Conservation (phyloP, 495 filamentous ascomycete genomes). For the Neurospora sp. region DNA sequence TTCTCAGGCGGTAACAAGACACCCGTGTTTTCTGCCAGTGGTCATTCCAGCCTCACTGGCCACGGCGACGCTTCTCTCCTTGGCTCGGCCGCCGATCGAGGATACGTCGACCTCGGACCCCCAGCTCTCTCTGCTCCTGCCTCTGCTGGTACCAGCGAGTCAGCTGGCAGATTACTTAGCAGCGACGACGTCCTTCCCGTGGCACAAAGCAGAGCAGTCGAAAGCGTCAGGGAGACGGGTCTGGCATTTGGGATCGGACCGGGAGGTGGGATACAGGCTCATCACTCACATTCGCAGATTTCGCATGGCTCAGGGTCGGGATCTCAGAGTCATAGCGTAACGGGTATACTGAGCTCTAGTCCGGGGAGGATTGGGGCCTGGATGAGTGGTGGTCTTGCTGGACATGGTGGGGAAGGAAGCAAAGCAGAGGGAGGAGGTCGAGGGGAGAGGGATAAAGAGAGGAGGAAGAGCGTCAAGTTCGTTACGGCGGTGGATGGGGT, state of each 20-base stretch:
- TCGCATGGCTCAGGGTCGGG: background rate
- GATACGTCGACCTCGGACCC: background rate
- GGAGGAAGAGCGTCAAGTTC: constrained; percentile 48
- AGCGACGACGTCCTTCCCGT: constrained; percentile 12
- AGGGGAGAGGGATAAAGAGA: constrained; percentile 28
- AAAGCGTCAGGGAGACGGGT: constrained; percentile 33
- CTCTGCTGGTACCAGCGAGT: constrained; percentile 1
- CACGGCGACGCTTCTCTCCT: background rate
- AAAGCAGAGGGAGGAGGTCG: constrained; percentile 28
- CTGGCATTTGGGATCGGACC: background rate
- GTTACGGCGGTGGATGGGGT: constrained; percentile 16
- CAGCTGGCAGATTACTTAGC: background rate
- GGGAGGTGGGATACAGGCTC: background rate
- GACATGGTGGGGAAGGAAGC: constrained; percentile 5
- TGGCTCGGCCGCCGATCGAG: background rate
- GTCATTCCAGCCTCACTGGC: background rate
- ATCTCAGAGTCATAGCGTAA: background rate
- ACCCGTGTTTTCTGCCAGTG: background rate
- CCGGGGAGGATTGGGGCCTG: constrained; percentile 22
- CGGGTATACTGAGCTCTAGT: constrained; percentile 34
- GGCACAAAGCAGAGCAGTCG: constrained; percentile 45
- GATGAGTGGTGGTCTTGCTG: background rate
- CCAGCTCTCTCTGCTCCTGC: background rate
- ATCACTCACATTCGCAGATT: background rate
- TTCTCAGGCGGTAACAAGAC: background rate